Conservation (phyloP, 345 rosid species). For the Camelina sativa region DNA sequence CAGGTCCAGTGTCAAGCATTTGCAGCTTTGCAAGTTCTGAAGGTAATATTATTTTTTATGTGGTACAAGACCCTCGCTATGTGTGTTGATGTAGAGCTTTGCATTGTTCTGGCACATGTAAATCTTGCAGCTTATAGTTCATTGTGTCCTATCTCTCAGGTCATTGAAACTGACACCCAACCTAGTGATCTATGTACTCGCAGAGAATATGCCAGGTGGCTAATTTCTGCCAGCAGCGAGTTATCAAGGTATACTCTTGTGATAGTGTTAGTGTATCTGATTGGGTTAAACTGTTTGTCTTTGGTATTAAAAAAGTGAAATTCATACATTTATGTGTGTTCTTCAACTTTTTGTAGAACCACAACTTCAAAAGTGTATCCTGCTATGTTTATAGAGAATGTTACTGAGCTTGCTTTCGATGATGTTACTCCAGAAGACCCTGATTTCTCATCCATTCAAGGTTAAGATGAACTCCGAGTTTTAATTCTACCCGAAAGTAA, state of each 20-base stretch:
- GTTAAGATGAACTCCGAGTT: conserved; percentile 44
- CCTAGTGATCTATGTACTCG: conserved; percentile 85
- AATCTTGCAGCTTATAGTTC: conserved; percentile 25
- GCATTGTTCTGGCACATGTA: conserved; percentile 14
- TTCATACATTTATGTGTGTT: conserved; percentile 15
- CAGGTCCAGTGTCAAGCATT: conserved; percentile 90
- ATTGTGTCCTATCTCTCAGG: conserved; percentile 51
- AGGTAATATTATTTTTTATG: conserved; percentile 54
- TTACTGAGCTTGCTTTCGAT: conserved; percentile 89
- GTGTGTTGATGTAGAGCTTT: conserved; percentile 27
- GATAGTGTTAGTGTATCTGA: conserved; percentile 33
- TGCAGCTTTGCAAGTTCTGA: conserved; percentile 82
- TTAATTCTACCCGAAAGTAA: neutral
- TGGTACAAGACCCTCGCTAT: conserved; percentile 6
- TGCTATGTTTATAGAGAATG: conserved; percentile 90
- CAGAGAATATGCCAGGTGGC: conserved; percentile 94
- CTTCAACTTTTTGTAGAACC: conserved; percentile 55
- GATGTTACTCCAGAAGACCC: conserved; percentile 88
- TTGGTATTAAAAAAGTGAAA: neutral
- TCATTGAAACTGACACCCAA: conserved; percentile 76
- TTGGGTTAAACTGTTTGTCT: conserved; percentile 28
- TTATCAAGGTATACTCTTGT: conserved; percentile 67
- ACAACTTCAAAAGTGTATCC: conserved; percentile 88
- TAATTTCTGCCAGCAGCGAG: conserved; percentile 80
- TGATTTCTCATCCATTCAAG: conserved; percentile 95